Base-by-base conservation (phyloP, 2,329 filamentous ascomycete genomes). In the Trichoderma oligosporum region DNA sequence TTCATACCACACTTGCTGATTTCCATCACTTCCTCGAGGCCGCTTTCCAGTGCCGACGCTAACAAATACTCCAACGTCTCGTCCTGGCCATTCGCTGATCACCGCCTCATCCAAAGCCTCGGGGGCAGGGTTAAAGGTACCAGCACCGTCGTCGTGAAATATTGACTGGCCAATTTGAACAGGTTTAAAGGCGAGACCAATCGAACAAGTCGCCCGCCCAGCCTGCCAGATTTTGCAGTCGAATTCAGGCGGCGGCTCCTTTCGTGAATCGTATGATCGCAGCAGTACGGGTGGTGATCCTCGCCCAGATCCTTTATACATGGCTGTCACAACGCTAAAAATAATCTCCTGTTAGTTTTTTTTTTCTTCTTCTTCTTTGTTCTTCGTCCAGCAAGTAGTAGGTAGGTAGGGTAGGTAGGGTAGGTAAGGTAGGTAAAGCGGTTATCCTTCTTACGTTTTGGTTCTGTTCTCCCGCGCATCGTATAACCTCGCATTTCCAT, bases 151-250 rank as follows among this genome's bases (percentile, higher is more conserved):
- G 64, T 99, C 94, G 60, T 96, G 87, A 68, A 99, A 99, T 8
- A 91, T 80, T 0, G 91, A 93, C 71, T 97, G 93, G 3, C 94
- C 94, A 36, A 99, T 89, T 63, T 89, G 87, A 48, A 99, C 91
- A 0, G 93, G 91, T 71, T 99, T 99, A 76, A 99, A 99, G 1
- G 94, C 94, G 41, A 97, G 78, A 0, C 89, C 91, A 1, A 93
- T 94, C 1, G 94, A 90, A 53, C 83, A 90, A 1, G 94, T 99
- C n/a, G 94, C 94, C 60, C 94, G 85, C 9, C 94, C 94, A 4
- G 94, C 94, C 74, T 99, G 87, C 94, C 94, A 99, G 57, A 99
- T 94, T 44, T 87, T 96, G 73, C 92, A 96, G 68, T 96, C 89
- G 61, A 91, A 93, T 71, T 97, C 92, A 2, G 93, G 89, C 0